A percentile compares a stretch with the other conserved stretches of the same genome.
These are phyloP conservation scores for Quercus lobata DNA, from an alignment of 331 rosid genomes.

Conservation along the genomic window DNA sequence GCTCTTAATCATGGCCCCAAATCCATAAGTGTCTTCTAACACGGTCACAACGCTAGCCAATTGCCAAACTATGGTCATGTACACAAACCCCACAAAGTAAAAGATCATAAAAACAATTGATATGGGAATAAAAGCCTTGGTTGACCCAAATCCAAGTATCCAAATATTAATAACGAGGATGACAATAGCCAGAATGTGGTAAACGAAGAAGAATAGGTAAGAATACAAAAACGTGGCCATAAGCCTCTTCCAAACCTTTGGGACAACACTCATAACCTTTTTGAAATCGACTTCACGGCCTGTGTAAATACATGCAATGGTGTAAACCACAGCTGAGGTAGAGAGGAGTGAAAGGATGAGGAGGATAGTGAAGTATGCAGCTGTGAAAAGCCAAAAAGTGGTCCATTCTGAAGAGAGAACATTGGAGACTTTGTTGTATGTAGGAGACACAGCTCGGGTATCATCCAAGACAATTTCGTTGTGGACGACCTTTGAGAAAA, in stretches of 20 bases:
- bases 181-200: slow-evolving; percentile 22
- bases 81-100: slow-evolving; percentile 41
- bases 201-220: slow-evolving; percentile 29
- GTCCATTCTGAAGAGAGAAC: slow-evolving; percentile 42
- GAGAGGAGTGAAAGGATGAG: slow-evolving; percentile 66
- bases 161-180: not conserved
- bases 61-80: slow-evolving; percentile 57
- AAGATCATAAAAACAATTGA: not conserved
- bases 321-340: slow-evolving; percentile 86
- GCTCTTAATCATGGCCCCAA: slow-evolving; percentile 64
- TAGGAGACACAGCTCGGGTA: slow-evolving; percentile 20
- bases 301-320: slow-evolving; percentile 69
- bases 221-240: slow-evolving; percentile 62
- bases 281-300: slow-evolving; percentile 41
- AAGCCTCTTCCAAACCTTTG: slow-evolving; percentile 81
- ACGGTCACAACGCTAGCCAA: slow-evolving; percentile 59
- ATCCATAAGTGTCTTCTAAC: slow-evolving; percentile 57
- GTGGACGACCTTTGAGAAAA: slow-evolving; percentile 28
- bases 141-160: fast-evolving
- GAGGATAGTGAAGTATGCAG: slow-evolving; percentile 44
- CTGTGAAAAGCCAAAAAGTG: slow-evolving; percentile 41
- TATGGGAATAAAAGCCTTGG: not conserved
- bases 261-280: slow-evolving; percentile 64
- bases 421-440: slow-evolving; percentile 29
- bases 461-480: slow-evolving; percentile 14